Evolutionary conservation across 495 filamentous ascomycete species (phyloP).

Genomic region (Astrothelium macrocarpum): DNA sequence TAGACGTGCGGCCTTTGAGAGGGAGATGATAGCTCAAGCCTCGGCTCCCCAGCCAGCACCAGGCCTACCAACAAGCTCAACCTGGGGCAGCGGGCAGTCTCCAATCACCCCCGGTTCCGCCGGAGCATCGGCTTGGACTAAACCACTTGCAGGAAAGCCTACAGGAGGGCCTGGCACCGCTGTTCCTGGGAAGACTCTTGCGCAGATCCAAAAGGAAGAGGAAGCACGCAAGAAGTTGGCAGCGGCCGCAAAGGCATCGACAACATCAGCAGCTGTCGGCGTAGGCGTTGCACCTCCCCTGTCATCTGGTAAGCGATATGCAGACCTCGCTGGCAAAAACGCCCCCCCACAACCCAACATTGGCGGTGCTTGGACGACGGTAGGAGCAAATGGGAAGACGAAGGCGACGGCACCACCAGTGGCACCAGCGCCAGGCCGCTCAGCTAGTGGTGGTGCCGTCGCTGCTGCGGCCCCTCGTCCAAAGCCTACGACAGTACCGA

Average conservation of each 20-base stretch:
- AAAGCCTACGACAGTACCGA: slow-evolving; percentile 11
- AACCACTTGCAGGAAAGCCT: slow-evolving; percentile 52
- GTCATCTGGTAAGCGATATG: slow-evolving; percentile 76
- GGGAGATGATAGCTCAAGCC: slow-evolving; percentile 66
- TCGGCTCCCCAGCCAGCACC: slow-evolving; percentile 47
- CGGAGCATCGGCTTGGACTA: slow-evolving; percentile 52
- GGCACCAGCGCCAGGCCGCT: slow-evolving; percentile 43
- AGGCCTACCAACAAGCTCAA: slow-evolving; percentile 78
- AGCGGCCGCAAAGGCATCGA: slow-evolving; percentile 47
- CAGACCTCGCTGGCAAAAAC: slow-evolving; percentile 82
- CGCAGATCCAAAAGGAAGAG: slow-evolving; percentile 95
- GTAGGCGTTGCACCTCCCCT: slow-evolving; percentile 34
- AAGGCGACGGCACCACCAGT: slow-evolving; percentile 44
- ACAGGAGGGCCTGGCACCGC: slow-evolving; percentile 37
- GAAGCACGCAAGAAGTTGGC: slow-evolving; percentile 69
- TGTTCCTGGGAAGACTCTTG: slow-evolving; percentile 74
- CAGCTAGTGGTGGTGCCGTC: slow-evolving; percentile 33
- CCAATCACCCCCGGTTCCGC: slow-evolving; percentile 45
- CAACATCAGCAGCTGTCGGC: slow-evolving; percentile 35
- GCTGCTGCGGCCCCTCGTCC: slow-evolving; percentile 25
- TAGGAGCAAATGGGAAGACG: slow-evolving; percentile 86
- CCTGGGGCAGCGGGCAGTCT: slow-evolving; percentile 68
- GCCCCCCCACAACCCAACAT: slow-evolving; percentile 30
- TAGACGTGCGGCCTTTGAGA: slow-evolving; percentile 67
- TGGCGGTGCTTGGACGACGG: slow-evolving; percentile 74